Evolutionary conservation across 2,329 filamentous ascomycete species (phyloP).

Genomic region (Exophiala bonariae): DNA sequence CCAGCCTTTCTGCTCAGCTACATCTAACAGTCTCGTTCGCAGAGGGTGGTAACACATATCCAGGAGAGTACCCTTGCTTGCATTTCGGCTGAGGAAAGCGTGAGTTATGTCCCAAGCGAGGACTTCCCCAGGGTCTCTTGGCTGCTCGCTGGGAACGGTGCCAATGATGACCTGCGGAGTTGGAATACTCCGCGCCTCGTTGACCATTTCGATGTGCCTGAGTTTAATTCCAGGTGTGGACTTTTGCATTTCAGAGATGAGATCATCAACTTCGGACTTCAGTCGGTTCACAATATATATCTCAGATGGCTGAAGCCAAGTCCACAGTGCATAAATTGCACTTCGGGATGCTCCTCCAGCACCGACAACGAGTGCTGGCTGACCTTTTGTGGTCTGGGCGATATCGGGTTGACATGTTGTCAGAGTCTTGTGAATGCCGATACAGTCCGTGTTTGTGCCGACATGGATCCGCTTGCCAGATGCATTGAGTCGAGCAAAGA

Average conservation of each 20-base stretch:
- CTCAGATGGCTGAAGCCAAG: slow-evolving; percentile 55
- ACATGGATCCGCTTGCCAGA: slow-evolving; percentile 43
- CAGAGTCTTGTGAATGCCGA: slow-evolving; percentile 41
- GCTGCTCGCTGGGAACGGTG: slow-evolving; percentile 26
- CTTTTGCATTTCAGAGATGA: slow-evolving; percentile 12
- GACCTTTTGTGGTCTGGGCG: slow-evolving; percentile 45
- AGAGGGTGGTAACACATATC: slow-evolving; percentile 31
- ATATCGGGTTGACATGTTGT: slow-evolving; percentile 45
- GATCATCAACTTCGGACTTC: slow-evolving; percentile 24
- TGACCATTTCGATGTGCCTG: slow-evolving; percentile 15
- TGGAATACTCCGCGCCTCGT: slow-evolving; percentile 7
- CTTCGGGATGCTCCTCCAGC: slow-evolving; percentile 73
- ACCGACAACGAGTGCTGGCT: slow-evolving; percentile 55
- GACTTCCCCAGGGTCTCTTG: slow-evolving; percentile 22
- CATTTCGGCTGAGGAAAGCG: not conserved
- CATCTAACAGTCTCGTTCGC: slow-evolving; percentile 20
- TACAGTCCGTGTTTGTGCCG: slow-evolving; percentile 44
- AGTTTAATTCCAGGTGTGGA: slow-evolving; percentile 13
- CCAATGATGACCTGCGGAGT: slow-evolving; percentile 25
- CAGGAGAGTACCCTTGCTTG: slow-evolving; percentile 18
- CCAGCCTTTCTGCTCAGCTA: slow-evolving; percentile 24
- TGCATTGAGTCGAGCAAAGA: slow-evolving; percentile 37
- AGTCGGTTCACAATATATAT: slow-evolving; percentile 29
- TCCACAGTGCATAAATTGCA: slow-evolving; percentile 69
- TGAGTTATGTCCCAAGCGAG: slow-evolving; percentile 12